Percentiles rank a stretch among this genome's conserved stretches.
These are phyloP conservation scores for Saccharum hybrid DNA, from an alignment of 202 grass and related monocot species.

Conservation along the genomic window DNA sequence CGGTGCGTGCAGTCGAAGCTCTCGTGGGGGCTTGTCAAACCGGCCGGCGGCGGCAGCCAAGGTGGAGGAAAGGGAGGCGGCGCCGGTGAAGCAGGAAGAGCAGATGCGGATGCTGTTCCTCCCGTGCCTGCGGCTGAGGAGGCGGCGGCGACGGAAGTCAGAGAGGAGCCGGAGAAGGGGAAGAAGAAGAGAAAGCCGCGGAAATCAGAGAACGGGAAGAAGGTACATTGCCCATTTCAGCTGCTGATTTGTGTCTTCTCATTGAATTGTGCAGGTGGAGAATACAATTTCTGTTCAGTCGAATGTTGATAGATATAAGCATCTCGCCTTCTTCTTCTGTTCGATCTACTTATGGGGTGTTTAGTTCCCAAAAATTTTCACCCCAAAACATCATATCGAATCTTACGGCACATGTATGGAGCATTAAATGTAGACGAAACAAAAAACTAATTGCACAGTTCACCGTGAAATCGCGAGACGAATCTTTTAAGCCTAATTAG, in stretches of 20 bases:
- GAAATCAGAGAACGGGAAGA: constrained; percentile 31
- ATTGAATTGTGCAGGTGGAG: background rate
- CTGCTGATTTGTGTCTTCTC: constrained; percentile 6
- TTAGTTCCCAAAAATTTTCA: too few relatives aligned
- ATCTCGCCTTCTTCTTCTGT: background rate
- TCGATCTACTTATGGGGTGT: constrained; percentile 1
- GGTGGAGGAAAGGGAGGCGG: background rate
- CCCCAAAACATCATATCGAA: too few relatives aligned
- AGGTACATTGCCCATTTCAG: constrained; percentile 41
- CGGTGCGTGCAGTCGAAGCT: constrained; percentile 57
- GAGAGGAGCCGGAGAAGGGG: constrained; percentile 34
- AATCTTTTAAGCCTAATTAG: too few relatives aligned
- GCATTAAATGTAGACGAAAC: too few relatives aligned
- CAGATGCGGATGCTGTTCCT: constrained; percentile 9
- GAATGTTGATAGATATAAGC: constrained; percentile 15
- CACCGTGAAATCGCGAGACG: too few relatives aligned
- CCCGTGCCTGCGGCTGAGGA: background rate
- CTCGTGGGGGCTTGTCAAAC: constrained; percentile 47
- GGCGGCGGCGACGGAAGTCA: background rate
- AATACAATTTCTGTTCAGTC: background rate
- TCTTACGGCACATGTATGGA: too few relatives aligned
- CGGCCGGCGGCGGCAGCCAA: background rate
- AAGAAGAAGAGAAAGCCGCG: constrained; percentile 36
- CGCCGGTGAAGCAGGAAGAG: background rate
- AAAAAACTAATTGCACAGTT: too few relatives aligned